Evolutionary conservation across 768 basidiomycete genomes (phyloP).

Genomic region (Mrakia frigida): DNA sequence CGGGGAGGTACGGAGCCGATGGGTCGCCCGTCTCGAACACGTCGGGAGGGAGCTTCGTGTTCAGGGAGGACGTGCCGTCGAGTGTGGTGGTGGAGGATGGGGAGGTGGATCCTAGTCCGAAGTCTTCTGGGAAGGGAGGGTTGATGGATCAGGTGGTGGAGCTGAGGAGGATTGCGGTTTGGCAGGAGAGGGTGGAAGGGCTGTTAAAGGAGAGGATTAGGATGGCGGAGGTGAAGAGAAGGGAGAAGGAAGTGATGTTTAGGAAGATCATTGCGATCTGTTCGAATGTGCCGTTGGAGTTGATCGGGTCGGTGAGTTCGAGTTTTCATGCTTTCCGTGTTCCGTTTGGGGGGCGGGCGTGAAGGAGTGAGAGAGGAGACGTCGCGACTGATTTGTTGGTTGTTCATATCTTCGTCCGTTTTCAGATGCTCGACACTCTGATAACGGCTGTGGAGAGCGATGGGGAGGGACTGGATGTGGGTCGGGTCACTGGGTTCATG

Average conservation of each 20-base stretch:
- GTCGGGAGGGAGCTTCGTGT: neutral
- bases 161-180: conserved; percentile 69
- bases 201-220: conserved; percentile 65
- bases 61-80: neutral
- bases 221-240: conserved; percentile 68
- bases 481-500: conserved; percentile 83
- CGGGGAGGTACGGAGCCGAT: conserved; percentile 51
- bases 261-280: conserved; percentile 85
- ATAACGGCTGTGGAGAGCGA: conserved; percentile 86
- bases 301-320: conserved; percentile 78
- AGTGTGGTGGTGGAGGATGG: neutral
- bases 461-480: conserved; percentile 70
- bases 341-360: no score
- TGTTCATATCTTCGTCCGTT: conserved; percentile 34
- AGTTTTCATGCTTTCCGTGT: neutral
- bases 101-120: conserved; percentile 11
- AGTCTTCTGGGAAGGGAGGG: conserved; percentile 15
- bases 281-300: conserved; percentile 76
- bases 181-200: conserved; percentile 74
- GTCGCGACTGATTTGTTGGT: neutral
- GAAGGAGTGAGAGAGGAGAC: neutral
- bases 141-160: conserved; percentile 56
- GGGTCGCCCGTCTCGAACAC: neutral
- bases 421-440: conserved; percentile 74
- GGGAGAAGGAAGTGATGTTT: conserved; percentile 86